These are phyloP conservation scores for Fusarium neocosmosporiellum DNA, from an alignment of 2,329 filamentous ascomycete species.

Conservation along the genomic window DNA sequence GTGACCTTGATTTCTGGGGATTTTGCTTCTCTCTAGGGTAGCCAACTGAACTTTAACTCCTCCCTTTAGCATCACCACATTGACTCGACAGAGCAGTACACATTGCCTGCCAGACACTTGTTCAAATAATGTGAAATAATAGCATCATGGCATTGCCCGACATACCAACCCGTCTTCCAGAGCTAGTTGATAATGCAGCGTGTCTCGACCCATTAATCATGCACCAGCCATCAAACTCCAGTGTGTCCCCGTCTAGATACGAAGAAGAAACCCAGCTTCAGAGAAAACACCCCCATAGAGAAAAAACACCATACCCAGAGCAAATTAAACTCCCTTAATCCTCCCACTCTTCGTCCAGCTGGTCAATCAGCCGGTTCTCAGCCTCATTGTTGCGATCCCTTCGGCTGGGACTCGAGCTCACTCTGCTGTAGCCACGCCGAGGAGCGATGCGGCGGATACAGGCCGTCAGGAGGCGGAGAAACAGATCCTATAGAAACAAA, in stretches of 20 bases:
- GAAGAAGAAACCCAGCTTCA: conserved; percentile 14
- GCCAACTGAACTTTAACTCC: not conserved
- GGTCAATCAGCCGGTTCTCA: conserved; percentile 94
- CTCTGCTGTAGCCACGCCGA: conserved; percentile 73
- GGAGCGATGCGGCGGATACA: conserved; percentile 74
- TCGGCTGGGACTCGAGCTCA: conserved; percentile 66
- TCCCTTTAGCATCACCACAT: not conserved
- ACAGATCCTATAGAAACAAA: conserved; percentile 64
- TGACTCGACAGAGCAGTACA: not conserved
- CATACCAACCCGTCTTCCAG: conserved; percentile 14
- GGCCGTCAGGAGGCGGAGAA: conserved; percentile 75
- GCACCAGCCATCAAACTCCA: conserved; percentile 39
- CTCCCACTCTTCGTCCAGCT: conserved; percentile 97
- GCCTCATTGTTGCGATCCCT: conserved; percentile 72
- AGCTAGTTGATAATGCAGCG: conserved; percentile 19
- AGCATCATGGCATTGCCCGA: conserved; percentile 24
- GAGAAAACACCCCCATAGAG: conserved; percentile 4
- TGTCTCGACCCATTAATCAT: conserved; percentile 24
- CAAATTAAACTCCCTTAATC: conserved; percentile 59
- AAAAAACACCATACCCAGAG: conserved; percentile 10
- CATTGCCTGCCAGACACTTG: not conserved
- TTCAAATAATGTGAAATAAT: not conserved
- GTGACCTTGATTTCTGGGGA: not conserved
- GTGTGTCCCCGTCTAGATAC: conserved; percentile 32
- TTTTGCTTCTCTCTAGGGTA: not conserved